Evolutionary conservation across 176 grass and related monocot species (phyloP), one percentile per base, ranked within the genome.

Genomic region (Melocanna baccifera): DNA sequence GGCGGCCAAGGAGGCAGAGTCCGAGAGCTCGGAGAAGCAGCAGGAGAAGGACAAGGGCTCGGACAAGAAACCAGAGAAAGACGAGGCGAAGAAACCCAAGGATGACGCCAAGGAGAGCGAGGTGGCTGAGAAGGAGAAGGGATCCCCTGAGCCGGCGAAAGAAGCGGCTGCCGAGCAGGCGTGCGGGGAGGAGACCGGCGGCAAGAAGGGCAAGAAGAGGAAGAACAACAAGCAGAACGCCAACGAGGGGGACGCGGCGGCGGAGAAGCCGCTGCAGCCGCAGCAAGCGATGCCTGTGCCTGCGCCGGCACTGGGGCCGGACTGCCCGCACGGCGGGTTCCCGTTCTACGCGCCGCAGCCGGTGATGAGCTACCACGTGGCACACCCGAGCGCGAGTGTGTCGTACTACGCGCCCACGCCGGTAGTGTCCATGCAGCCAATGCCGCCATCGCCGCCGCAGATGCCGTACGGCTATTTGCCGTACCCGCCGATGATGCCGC

Each of bases 301-400:
- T 5, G 42, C 57, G 73, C 53, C 83, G 1, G 10, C 5, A 5
- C 50, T 26, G n/a, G 66, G 73, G 12, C 65, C 51, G 23, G 76
- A 78, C 12, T 84, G 84, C 57, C 46, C 52, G 26, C 37, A 15
- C 81, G 84, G 53, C 75, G 77, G 5, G 64, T 86, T 78, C 58
- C 84, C 86, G 20, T 86, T 73, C 78, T 86, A 88, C 75, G 28
- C 84, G 55, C 46, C 86, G 79, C 93, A 88, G 78, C 89, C 91
- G 30, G 83, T 91, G 86, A 89, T 93, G 86, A 93, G 91, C 86
- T 96, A 93, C 87, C 82, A 93, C 83, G 67, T 85, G 53, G 72
- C 89, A 43, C 91, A 91, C 47, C 94, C 94, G 30, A 91, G 81
- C 72, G 53, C 89, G 3, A 96, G 94, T 87, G 79, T 91, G 32